Evolutionary conservation across 345 rosid genomes (phyloP).

Genomic region (Mangifera indica): DNA sequence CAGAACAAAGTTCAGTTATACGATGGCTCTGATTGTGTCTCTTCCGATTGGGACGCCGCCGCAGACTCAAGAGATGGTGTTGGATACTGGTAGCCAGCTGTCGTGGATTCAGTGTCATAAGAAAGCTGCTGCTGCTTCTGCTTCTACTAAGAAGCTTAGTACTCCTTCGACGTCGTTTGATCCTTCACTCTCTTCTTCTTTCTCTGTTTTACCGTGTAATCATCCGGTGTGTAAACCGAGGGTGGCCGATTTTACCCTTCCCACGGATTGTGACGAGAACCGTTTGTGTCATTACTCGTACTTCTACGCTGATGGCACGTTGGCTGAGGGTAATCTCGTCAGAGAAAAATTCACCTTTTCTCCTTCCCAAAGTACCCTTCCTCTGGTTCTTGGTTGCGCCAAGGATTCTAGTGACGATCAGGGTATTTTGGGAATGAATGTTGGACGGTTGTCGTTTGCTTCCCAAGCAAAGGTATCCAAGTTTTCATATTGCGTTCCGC

Average conservation of each 20-base stretch:
- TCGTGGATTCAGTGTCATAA: constrained; percentile 81
- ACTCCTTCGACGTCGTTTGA: constrained; percentile 41
- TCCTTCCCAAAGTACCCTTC: constrained; percentile 56
- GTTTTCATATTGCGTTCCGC: constrained; percentile 81
- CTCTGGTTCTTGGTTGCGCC: constrained; percentile 77
- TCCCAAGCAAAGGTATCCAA: constrained; percentile 74
- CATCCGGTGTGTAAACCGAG: constrained; percentile 83
- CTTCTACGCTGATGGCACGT: constrained; percentile 94
- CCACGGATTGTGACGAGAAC: constrained; percentile 78
- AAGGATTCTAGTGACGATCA: constrained; percentile 46
- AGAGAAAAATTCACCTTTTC: constrained; percentile 65
- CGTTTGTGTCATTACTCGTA: constrained; percentile 84
- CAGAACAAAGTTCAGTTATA: constrained; percentile 61
- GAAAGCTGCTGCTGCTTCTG: constrained; percentile 13
- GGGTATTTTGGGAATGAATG: constrained; percentile 94
- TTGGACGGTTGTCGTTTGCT: constrained; percentile 75
- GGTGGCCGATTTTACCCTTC: constrained; percentile 78
- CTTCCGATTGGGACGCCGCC: constrained; percentile 88
- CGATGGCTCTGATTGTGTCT: constrained; percentile 65
- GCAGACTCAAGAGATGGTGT: constrained; percentile 72
- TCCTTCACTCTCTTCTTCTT: constrained; percentile 81
- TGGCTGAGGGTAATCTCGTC: constrained; percentile 87
- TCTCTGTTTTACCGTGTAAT: constrained; percentile 70
- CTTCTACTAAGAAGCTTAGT: constrained; percentile 26
- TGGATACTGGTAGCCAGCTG: constrained; percentile 90